A percentile compares a stretch with the other conserved stretches of the same genome.
Evolutionary conservation across 148 eudicot species (phyloP).

Genomic region (Chenopodium quinoa): DNA sequence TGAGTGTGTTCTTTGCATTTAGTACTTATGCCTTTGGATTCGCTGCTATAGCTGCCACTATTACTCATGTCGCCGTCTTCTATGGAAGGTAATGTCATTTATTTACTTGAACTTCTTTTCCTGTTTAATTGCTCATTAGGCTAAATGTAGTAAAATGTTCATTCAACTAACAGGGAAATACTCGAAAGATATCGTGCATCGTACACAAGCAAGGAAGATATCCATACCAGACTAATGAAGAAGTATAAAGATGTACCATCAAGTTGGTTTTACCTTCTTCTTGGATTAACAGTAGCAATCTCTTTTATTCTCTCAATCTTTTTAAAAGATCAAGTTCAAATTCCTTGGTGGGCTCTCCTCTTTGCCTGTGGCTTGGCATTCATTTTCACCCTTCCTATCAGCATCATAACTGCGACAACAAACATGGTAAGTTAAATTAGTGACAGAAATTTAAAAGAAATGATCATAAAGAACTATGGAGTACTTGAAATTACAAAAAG

Average conservation of each 20-base stretch:
- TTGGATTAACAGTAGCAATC: constrained; percentile 45
- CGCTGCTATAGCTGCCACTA: constrained; percentile 76
- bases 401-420: constrained; percentile 94
- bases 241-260: constrained; percentile 84
- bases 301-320: constrained; percentile 66
- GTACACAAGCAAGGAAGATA: constrained; percentile 62
- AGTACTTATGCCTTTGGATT: constrained; percentile 79
- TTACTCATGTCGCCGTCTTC: constrained; percentile 73
- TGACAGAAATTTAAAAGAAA: too few species aligned
- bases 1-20: constrained; percentile 20
- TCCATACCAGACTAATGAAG: constrained; percentile 82
- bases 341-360: constrained; percentile 98
- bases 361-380: constrained; percentile 78
- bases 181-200: constrained; percentile 65
- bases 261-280: constrained; percentile 80
- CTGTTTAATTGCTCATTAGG: too few species aligned
- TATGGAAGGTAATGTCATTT: constrained; percentile 59
- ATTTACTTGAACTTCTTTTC: too few species aligned
- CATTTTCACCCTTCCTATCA: constrained; percentile 84
- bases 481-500: too few species aligned
- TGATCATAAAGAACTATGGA: too few species aligned
- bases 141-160: not conserved
- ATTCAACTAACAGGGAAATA: constrained; percentile 55
- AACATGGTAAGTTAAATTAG: constrained; percentile 57
- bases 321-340: constrained; percentile 70